A percentile compares a stretch with the other conserved stretches of the same genome.
phyloP scores from a whole-genome alignment of 2,329 filamentous ascomycete species.

The Neonectria ditissima region DNA sequence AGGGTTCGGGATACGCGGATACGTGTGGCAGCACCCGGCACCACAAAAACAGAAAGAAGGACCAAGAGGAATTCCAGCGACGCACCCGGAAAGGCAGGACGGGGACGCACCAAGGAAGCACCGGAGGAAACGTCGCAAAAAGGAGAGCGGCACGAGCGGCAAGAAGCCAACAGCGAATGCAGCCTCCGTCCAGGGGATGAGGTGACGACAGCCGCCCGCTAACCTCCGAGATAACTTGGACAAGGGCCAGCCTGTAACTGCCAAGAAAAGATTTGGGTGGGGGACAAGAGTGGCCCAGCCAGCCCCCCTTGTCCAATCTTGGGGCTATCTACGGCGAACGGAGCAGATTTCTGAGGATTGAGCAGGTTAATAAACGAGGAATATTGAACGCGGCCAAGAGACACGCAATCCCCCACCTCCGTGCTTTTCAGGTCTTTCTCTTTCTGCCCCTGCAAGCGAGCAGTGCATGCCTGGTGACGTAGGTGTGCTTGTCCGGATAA shows the following conservation, averaged over 20 bases:
- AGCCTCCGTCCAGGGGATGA: background rate
- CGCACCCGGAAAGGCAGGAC: background rate
- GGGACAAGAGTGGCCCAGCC: background rate
- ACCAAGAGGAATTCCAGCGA: background rate
- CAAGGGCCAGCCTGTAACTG: background rate
- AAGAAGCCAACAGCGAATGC: background rate
- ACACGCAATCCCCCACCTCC: background rate
- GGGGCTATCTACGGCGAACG: background rate
- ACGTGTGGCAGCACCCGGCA: background rate
- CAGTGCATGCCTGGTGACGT: background rate
- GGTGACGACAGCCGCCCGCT: background rate
- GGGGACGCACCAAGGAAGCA: background rate
- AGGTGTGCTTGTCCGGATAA: background rate
- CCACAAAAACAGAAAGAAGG: background rate
- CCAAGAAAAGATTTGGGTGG: background rate
- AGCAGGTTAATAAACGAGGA: background rate
- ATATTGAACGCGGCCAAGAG: background rate
- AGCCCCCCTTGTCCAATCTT: background rate
- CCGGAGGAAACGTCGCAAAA: background rate
- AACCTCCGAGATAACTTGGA: background rate
- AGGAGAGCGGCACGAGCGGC: background rate
- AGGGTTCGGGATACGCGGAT: conserved; percentile 6
- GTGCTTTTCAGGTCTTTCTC: background rate
- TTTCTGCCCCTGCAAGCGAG: background rate
- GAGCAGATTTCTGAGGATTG: background rate